Evolutionary conservation across 1,284 basidiomycete species (phyloP).

Genomic region (Prillingera fragicola): DNA sequence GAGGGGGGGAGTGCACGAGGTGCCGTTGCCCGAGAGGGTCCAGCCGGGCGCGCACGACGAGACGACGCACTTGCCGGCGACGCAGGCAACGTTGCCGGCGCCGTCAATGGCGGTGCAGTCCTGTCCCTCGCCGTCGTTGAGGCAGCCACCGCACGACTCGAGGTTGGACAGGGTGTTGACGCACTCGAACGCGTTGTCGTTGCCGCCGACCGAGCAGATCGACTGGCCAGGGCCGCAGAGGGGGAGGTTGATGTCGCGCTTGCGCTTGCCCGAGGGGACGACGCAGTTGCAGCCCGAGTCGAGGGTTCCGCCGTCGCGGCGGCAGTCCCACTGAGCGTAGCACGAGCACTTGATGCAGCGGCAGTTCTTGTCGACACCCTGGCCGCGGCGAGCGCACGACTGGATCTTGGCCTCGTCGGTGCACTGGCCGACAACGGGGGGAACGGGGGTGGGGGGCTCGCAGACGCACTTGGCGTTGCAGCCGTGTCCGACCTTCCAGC

Average conservation of each 20-base stretch:
- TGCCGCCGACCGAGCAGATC: constrained; percentile 12
- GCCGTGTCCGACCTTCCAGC: constrained; percentile 7
- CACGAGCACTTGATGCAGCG: constrained; percentile 11
- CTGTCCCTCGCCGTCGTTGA: constrained; percentile 55
- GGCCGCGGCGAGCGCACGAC: constrained; percentile 4
- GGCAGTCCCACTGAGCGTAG: constrained; percentile 11
- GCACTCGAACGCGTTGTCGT: constrained; percentile 17
- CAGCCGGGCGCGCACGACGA: constrained; percentile 14
- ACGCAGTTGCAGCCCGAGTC: constrained; percentile 14
- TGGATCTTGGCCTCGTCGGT: constrained; percentile 7
- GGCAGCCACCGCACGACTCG: constrained; percentile 61
- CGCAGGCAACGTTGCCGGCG: constrained; percentile 33
- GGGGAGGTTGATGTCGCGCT: not conserved
- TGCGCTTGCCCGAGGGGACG: constrained; percentile 6
- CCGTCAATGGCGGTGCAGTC: constrained; percentile 63
- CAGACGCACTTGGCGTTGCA: constrained; percentile 11
- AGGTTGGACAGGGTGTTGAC: constrained; percentile 16
- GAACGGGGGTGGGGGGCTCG: constrained; percentile 5
- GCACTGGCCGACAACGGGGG: constrained; percentile 10
- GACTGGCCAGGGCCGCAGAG: constrained; percentile 7
- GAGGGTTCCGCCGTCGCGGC: constrained; percentile 9
- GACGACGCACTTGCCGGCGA: constrained; percentile 14
- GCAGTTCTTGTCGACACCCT: constrained; percentile 15
- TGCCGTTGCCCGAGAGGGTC: constrained; percentile 2
- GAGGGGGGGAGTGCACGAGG: constrained; percentile 6